Evolutionary conservation across 2,329 filamentous ascomycete genomes (phyloP), one percentile per base, ranked within the genome.

Genomic region (Coniochaeta sp.): DNA sequence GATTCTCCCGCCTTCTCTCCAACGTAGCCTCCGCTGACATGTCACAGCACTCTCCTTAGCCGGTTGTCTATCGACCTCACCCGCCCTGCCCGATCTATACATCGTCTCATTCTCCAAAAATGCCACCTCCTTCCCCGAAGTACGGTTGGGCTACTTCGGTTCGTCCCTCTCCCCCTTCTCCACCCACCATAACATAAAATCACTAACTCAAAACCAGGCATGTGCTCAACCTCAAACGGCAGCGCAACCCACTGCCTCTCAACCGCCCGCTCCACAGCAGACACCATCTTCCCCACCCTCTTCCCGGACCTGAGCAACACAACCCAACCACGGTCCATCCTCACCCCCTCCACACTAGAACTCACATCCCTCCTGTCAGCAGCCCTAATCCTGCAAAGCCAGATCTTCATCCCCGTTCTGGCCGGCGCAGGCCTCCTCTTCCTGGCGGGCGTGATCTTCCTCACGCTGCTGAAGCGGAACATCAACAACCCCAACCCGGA

Each of bases 111-210:
- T 69, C 22, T 60, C 64, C 58, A 61, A 43, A 54, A 66, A 64
- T 59, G 58, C 55, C 26, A 63, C 62, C 14, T 33, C 38, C 24
- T 17, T 31, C 14, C 56, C 63, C 28, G 58, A 65, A 24, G 61
- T 68, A 56, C 67, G 67, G 47, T 59, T 69, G 22, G 66, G 66
- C 55, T 69, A 67, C 62, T 68, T 64, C 24, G 67, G 62, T 60
- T 36, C 33, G 56, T 36, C 11, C 34, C 31, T n/a, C 19, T 34
- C 16, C 38, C 11, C n/a, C 34, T 22, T 11, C 16, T 26, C 17
- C 16, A 6, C 38, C 14, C 36, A 17, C n/a, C 17, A n/a, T 11
- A 4, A n/a, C n/a, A n/a, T n/a, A 40, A 40, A 7, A 28, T 16
- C 26, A 31, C 56, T 58, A 40, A 58, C 38, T 3, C 34, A 12